A percentile compares a stretch with the other conserved stretches of the same genome.
These are phyloP conservation scores for Agrostemma githago DNA, from an alignment of 148 eudicot genomes.

Conservation along the genomic window DNA sequence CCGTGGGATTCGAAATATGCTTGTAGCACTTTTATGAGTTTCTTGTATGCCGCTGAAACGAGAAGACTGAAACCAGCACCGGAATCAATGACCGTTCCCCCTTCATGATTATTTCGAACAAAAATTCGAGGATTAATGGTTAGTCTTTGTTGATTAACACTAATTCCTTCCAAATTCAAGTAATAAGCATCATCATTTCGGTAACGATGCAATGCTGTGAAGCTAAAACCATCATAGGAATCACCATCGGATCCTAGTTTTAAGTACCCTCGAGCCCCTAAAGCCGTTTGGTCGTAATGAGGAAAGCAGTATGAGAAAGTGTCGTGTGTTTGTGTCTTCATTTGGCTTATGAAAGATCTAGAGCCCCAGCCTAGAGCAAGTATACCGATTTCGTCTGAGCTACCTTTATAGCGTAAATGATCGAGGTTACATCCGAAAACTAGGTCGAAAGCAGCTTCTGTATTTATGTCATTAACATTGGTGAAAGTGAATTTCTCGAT, in stretches of 20 bases:
- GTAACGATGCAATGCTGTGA: neutral
- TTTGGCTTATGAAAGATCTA: neutral
- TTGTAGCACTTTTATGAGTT: neutral
- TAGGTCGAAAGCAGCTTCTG: neutral
- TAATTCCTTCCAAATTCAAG: neutral
- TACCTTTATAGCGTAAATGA: neutral
- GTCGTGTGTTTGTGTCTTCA: neutral
- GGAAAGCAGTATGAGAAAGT: slow-evolving; percentile 18
- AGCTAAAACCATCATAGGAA: neutral
- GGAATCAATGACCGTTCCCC: slow-evolving; percentile 7
- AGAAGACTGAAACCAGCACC: neutral
- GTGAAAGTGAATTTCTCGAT: slow-evolving; percentile 9
- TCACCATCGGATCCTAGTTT: neutral
- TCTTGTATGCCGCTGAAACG: slow-evolving; percentile 1
- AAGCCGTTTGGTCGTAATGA: neutral
- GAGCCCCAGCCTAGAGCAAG: slow-evolving; percentile 13
- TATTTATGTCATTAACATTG: neutral
- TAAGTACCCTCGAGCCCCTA: slow-evolving; percentile 5
- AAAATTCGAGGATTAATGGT: neutral
- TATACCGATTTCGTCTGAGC: neutral
- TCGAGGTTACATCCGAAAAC: slow-evolving; percentile 4
- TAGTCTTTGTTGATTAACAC: neutral
- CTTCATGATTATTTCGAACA: neutral
- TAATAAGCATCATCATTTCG: neutral
- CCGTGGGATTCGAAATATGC: neutral